Percentiles rank a stretch among this genome's conserved stretches.
phyloP scores from a whole-genome alignment of 352 stramenopile genomes.

The Phytophthora europaea region DNA sequence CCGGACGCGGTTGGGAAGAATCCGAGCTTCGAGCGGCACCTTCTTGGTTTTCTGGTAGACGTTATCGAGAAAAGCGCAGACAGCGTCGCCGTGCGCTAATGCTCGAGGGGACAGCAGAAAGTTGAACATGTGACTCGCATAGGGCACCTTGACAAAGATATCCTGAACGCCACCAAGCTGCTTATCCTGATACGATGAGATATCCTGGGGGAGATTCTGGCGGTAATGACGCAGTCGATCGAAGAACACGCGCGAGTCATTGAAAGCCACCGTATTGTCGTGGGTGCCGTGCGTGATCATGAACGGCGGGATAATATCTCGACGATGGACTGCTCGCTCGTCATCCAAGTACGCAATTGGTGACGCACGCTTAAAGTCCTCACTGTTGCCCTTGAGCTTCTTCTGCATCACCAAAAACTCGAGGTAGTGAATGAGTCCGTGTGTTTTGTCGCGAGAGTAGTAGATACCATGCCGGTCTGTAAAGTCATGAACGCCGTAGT shows the following conservation, averaged over 20 bases:
- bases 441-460: conserved; percentile 52
- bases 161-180: conserved; percentile 52
- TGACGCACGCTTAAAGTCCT: conserved; percentile 65
- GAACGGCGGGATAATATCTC: conserved; percentile 59
- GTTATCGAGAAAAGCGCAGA: conserved; percentile 68
- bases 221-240: conserved; percentile 59
- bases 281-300: conserved; percentile 66
- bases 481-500: conserved; percentile 72
- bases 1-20: conserved; percentile 22
- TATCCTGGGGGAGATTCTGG: conserved; percentile 28
- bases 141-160: conserved; percentile 65
- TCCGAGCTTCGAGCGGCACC: conserved; percentile 35
- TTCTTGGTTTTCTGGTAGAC: conserved; percentile 57
- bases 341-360: conserved; percentile 58
- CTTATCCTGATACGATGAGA: conserved; percentile 30
- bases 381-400: conserved; percentile 50
- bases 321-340: conserved; percentile 25
- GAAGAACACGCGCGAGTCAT: conserved; percentile 70
- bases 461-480: conserved; percentile 67
- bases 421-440: conserved; percentile 55
- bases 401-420: conserved; percentile 75
- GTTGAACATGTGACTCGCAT: conserved; percentile 74
- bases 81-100: conserved; percentile 61
- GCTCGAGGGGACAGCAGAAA: conserved; percentile 64
- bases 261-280: conserved; percentile 66